A percentile compares a stretch with the other conserved stretches of the same genome.
These are phyloP conservation scores for Cryphonectria radicalis DNA, from an alignment of 2,329 filamentous ascomycete species.

Conservation along the genomic window DNA sequence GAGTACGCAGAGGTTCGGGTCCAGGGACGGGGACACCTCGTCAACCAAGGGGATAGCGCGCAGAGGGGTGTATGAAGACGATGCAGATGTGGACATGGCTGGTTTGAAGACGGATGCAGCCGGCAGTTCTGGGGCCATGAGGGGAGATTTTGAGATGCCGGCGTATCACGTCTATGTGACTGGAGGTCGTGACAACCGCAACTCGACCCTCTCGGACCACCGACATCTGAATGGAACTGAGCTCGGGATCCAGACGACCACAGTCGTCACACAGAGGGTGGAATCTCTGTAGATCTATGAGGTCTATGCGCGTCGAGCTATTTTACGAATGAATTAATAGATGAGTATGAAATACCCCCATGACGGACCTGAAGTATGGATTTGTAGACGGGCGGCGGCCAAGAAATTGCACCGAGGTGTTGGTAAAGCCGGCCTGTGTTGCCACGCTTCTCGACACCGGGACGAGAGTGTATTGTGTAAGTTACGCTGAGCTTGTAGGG, in stretches of 20 bases:
- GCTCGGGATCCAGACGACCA: conserved; percentile 32
- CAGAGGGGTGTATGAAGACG: conserved; percentile 10
- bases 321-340: not conserved
- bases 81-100: conserved; percentile 21
- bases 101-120: conserved; percentile 7
- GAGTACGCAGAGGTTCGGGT: not conserved
- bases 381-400: not conserved
- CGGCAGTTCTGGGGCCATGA: not conserved
- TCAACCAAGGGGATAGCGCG: conserved; percentile 9
- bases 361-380: not conserved
- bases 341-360: not conserved
- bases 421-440: not conserved
- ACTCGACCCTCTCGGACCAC: conserved; percentile 4
- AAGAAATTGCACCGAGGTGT: not conserved
- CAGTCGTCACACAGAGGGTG: conserved; percentile 32
- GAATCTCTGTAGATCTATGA: conserved; percentile 17
- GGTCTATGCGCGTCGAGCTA: not conserved
- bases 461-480: not conserved
- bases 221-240: not conserved
- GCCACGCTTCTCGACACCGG: not conserved
- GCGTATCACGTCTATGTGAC: conserved; percentile 30
- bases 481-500: not conserved
- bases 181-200: conserved; percentile 15
- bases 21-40: not conserved
- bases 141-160: conserved; percentile 19